Percentiles rank a stretch among this genome's conserved stretches.
These are phyloP conservation scores for Marasmius tenuissimus DNA, from an alignment of 1,284 basidiomycete genomes.

Conservation along the genomic window DNA sequence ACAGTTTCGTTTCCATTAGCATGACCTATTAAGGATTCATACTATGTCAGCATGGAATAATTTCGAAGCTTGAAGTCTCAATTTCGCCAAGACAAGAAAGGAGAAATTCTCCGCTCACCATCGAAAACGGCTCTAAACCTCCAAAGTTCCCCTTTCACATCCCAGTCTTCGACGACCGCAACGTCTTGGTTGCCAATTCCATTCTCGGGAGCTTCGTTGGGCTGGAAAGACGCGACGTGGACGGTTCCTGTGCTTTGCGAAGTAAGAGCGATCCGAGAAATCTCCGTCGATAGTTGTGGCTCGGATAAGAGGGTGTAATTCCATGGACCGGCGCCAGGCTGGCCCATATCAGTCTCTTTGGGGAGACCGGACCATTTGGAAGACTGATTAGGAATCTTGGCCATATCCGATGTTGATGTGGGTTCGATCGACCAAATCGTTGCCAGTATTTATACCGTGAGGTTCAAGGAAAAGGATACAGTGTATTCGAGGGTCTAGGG, in stretches of 20 bases:
- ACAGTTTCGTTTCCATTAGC: conserved; percentile 10
- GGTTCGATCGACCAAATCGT: too few relatives aligned
- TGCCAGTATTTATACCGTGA: too few relatives aligned
- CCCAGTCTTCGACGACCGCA: neutral
- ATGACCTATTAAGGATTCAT: neutral
- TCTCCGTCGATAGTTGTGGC: neutral
- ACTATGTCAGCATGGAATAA: neutral
- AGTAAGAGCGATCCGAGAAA: neutral
- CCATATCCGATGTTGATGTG: neutral
- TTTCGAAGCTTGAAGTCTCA: too few relatives aligned
- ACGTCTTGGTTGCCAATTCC: conserved; percentile 1
- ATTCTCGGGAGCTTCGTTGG: neutral
- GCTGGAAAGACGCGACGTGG: neutral
- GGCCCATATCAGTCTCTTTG: neutral
- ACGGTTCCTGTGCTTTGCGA: neutral
- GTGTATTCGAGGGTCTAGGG: too few relatives aligned
- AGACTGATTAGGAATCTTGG: neutral
- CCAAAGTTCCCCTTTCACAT: neutral
- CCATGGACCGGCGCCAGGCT: neutral
- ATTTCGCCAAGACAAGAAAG: too few relatives aligned
- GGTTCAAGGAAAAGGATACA: too few relatives aligned
- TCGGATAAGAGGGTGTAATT: neutral
- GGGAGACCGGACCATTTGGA: neutral
- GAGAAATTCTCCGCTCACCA: neutral
- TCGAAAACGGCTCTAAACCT: neutral